Base-by-base conservation (phyloP, 768 basidiomycete species). In the Hemileccinum rubropunctum region DNA sequence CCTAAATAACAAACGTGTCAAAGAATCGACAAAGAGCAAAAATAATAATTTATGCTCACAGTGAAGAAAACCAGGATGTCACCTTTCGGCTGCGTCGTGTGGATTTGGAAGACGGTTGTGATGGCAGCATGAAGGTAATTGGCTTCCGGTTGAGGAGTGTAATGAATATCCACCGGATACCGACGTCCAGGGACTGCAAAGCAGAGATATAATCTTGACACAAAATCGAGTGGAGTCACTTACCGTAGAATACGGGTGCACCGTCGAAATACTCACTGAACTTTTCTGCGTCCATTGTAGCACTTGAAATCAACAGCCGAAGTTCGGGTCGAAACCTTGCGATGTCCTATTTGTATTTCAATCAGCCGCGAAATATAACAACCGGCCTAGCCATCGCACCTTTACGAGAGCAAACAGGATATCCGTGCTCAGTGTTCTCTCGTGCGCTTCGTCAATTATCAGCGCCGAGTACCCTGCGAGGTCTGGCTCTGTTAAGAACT, bases 371-470 rank as follows among this genome's bases (percentile, higher is more conserved):
- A 35, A 53, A 44, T 56, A 57, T 36, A 50, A 17, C 35, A 47
- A 42, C 18, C 21, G 20, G 18, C 9, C 27, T 40, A 38, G 37
- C 49, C 49, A 54, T 80, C 91, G 63, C 71, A 97, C 95, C 88
- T 99, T 99, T 57, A 98, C 88, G 43, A 99, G 82, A 58, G 95
- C 97, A 71, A 99, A 97, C 47, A 99, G 80, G 64, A 99, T 97
- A 73, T 99, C 97, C 60, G 97, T 99, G 76, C 90, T 95, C 45
- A 99, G 77, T 28, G 97, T 98, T 62, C 97, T 76, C 70, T 99
- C 97, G 66, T 99, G 97, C 8, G 97, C 97, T 69, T 99, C 97
- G 67, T 99, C 97, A 61, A 99, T 98, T 61, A 99, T 94, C 61
- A 99, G 73, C 27, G 87, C 91, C 41, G 93, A 86, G 66, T 98